Evolutionary conservation across 768 basidiomycete genomes (phyloP).

Genomic region (Leccinum incarnatum): DNA sequence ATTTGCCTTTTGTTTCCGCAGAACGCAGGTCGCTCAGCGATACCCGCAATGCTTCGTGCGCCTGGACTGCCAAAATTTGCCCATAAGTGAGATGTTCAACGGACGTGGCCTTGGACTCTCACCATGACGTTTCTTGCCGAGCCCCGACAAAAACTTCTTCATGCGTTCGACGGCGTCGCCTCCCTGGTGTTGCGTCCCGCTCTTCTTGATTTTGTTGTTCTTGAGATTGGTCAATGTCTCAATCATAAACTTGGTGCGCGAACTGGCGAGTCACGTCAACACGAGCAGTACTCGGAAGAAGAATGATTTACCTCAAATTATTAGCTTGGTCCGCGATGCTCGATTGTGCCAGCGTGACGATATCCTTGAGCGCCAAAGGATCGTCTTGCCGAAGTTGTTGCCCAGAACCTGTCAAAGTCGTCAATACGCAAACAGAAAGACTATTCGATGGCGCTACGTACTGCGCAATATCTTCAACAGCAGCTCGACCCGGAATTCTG

Average conservation of each 20-base stretch:
- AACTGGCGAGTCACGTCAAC: constrained; percentile 44
- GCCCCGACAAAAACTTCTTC: constrained; percentile 80
- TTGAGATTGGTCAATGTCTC: constrained; percentile 91
- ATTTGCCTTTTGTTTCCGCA: constrained; percentile 87
- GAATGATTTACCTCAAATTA: constrained; percentile 45
- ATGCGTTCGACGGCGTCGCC: constrained; percentile 77
- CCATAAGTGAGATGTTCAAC: not conserved
- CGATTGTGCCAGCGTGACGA: constrained; percentile 75
- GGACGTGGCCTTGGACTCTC: not conserved
- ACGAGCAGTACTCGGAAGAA: not conserved
- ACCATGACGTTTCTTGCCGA: constrained; percentile 80
- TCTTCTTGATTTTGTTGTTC: constrained; percentile 79
- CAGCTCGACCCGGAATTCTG: constrained; percentile 83
- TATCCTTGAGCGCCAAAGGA: constrained; percentile 88
- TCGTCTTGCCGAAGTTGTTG: constrained; percentile 90
- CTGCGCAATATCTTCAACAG: constrained; percentile 83
- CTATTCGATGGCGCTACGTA: constrained; percentile 33
- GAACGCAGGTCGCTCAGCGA: constrained; percentile 82
- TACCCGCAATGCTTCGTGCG: constrained; percentile 84
- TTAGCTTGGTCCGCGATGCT: constrained; percentile 56
- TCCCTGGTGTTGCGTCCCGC: constrained; percentile 64
- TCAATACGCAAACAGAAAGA: constrained; percentile 2
- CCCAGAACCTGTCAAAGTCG: constrained; percentile 67
- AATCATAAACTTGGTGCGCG: constrained; percentile 92
- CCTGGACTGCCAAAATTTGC: constrained; percentile 51